phyloP scores from a whole-genome alignment of 2,329 filamentous ascomycete species.

The Emergomyces pasteurianus region DNA sequence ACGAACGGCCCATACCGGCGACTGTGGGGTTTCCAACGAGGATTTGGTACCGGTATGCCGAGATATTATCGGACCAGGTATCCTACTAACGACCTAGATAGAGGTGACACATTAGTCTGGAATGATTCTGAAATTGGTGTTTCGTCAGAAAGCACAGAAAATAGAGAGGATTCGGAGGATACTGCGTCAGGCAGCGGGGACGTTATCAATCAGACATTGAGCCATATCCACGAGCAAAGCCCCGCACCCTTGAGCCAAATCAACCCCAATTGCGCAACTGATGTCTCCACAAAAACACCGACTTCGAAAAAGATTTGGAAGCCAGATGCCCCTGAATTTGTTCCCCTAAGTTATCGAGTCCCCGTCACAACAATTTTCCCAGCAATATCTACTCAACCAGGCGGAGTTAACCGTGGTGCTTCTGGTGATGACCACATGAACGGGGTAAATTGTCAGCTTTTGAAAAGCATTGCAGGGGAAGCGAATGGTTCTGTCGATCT shows the following conservation, averaged over 20 bases:
- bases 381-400: background rate
- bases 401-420: background rate
- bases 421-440: background rate
- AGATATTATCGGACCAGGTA: background rate
- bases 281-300: background rate
- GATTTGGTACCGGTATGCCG: background rate
- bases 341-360: conserved; percentile 16
- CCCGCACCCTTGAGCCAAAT: background rate
- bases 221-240: background rate
- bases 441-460: background rate
- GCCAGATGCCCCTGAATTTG: conserved; percentile 31
- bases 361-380: background rate
- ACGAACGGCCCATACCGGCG: conserved; percentile 51
- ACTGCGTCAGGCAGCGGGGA: background rate
- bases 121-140: background rate
- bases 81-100: background rate
- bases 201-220: background rate
- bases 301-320: conserved; percentile 16
- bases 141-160: background rate
- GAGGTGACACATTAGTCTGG: background rate
- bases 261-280: conserved; percentile 1
- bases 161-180: background rate
- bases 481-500: background rate
- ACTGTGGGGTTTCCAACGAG: conserved; percentile 52
- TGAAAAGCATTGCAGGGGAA: background rate